phyloP scores from a whole-genome alignment of 495 filamentous ascomycete species.

The Xylaria nigripes region DNA sequence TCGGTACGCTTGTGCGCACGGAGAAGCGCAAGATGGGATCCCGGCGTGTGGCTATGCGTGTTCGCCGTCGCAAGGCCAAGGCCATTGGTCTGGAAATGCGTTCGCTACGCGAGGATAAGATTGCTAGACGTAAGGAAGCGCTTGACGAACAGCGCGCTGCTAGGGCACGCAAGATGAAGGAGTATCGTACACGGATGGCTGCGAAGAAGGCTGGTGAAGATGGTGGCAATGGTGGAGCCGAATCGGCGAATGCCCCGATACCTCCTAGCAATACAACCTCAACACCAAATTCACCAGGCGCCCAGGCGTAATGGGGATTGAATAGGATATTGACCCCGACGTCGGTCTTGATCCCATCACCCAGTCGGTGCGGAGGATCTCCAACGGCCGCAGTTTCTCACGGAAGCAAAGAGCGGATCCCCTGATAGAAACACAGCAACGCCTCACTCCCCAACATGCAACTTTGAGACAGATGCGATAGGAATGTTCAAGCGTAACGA shows the following conservation, averaged over 20 bases:
- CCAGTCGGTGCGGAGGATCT: background rate
- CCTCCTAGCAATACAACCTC: background rate
- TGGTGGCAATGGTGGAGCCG: background rate
- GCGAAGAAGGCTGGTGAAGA: constrained; percentile 10
- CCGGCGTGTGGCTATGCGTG: constrained; percentile 18
- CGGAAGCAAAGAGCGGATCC: background rate
- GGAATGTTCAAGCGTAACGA: background rate
- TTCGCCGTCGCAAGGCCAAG: constrained; percentile 16
- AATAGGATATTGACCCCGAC: background rate
- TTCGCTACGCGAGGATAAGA: constrained; percentile 25
- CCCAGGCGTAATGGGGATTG: background rate
- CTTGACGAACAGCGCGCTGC: constrained; percentile 18
- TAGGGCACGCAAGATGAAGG: constrained; percentile 15
- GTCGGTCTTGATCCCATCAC: background rate
- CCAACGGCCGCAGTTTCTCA: background rate
- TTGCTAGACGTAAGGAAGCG: constrained; percentile 24
- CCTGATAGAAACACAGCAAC: background rate
- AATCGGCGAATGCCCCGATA: background rate
- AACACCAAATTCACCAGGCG: background rate
- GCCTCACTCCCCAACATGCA: background rate
- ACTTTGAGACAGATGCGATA: background rate
- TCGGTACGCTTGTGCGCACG: constrained; percentile 49
- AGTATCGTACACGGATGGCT: constrained; percentile 14
- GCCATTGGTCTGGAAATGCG: constrained; percentile 24
- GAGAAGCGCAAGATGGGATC: constrained; percentile 25